phyloP scores from a whole-genome alignment of 2,329 filamentous ascomycete species.

The Bipolaris oryzae region DNA sequence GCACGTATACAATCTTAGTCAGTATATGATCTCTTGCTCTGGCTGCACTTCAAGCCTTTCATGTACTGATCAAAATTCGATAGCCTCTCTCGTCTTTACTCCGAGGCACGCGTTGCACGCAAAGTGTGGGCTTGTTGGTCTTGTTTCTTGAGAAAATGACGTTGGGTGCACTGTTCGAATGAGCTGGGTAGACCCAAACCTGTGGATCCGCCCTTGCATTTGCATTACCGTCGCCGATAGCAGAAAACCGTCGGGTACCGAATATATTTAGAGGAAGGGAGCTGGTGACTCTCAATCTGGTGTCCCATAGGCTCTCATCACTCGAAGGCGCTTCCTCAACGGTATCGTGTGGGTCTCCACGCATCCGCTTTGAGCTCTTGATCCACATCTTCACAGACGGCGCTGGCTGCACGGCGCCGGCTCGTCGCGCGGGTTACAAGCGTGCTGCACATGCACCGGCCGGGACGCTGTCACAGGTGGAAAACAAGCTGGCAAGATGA shows the following conservation, averaged over 20 bases:
- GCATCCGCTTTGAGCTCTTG: conserved; percentile 21
- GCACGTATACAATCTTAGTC: conserved; percentile 21
- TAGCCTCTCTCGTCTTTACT: conserved; percentile 2
- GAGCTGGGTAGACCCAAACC: conserved; percentile 17
- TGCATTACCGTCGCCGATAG: conserved; percentile 30
- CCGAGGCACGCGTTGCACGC: conserved; percentile 1
- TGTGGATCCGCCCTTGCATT: conserved; percentile 32
- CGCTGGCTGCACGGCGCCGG: conserved; percentile 28
- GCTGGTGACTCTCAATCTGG: conserved; percentile 22
- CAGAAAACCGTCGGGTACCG: conserved; percentile 4
- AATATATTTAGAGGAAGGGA: not conserved
- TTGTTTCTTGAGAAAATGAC: conserved; percentile 28
- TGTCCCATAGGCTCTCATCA: conserved; percentile 21
- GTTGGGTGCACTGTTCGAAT: conserved; percentile 16
- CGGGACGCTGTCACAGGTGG: conserved; percentile 27
- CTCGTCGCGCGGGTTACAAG: conserved; percentile 35
- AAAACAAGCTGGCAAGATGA: conserved; percentile 22
- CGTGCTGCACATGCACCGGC: conserved; percentile 26
- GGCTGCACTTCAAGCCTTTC: conserved; percentile 20
- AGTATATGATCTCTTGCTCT: conserved; percentile 21
- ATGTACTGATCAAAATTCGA: conserved; percentile 16
- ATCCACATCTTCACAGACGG: conserved; percentile 20
- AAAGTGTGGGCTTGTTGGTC: conserved; percentile 13
- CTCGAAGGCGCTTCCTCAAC: conserved; percentile 18
- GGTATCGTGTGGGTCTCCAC: conserved; percentile 20